phyloP scores from a whole-genome alignment of 2,329 filamentous ascomycete species.

The Geoglossum cookeanum region DNA sequence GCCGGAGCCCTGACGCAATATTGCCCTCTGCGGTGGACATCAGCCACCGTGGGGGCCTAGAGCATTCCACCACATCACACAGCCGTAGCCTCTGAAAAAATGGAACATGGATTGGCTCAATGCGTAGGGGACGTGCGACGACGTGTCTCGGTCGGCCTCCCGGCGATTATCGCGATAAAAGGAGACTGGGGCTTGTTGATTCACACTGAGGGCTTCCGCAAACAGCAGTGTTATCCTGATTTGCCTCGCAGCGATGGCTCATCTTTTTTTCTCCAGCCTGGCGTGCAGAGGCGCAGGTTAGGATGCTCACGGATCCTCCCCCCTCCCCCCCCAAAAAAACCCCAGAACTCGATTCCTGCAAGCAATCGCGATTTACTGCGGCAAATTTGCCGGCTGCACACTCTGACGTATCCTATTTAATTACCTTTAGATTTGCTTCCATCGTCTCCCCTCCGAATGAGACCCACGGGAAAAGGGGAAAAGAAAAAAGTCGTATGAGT shows the following conservation, averaged over 20 bases:
- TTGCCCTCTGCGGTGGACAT: not conserved
- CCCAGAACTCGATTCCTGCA: not conserved
- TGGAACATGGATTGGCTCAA: not conserved
- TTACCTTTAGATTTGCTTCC: not conserved
- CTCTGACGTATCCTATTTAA: not conserved
- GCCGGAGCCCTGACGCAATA: not conserved
- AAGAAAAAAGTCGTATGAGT: not conserved
- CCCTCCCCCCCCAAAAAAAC: not conserved
- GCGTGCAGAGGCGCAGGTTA: not conserved
- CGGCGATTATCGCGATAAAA: slow-evolving; percentile 3
- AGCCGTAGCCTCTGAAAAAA: not conserved
- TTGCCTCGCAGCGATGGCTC: not conserved
- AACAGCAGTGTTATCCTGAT: not conserved
- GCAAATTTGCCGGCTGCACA: not conserved
- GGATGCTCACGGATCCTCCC: not conserved
- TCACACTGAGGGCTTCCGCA: not conserved
- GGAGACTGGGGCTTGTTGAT: not conserved
- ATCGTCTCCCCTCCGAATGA: not conserved
- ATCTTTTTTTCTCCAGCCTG: not conserved
- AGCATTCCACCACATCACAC: not conserved
- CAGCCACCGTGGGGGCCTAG: not conserved
- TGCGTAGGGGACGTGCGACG: not conserved
- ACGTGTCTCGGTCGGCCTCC: slow-evolving; percentile 1
- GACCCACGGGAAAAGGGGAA: not conserved
- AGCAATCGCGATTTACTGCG: not conserved